These are phyloP conservation scores for Calocybe indica DNA, from an alignment of 768 basidiomycete species.

Conservation along the genomic window DNA sequence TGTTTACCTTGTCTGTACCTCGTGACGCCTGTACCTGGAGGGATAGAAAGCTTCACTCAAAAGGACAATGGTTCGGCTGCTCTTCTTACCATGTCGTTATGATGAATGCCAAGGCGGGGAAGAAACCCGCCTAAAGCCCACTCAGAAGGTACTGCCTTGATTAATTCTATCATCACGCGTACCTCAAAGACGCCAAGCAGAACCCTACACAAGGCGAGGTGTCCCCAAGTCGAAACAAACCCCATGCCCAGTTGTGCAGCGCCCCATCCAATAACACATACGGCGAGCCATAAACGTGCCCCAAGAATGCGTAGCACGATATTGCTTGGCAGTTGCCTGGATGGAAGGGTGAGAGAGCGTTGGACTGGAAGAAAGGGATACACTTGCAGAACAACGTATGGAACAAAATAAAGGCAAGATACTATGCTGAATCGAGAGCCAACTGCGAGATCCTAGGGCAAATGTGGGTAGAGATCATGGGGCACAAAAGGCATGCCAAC, in stretches of 20 bases:
- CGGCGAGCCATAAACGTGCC: constrained; percentile 33
- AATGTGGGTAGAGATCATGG: neutral
- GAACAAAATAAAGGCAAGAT: constrained; percentile 39
- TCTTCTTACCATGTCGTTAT: constrained; percentile 40
- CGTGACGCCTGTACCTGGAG: constrained; percentile 43
- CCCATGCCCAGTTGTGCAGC: constrained; percentile 39
- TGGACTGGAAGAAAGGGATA: neutral
- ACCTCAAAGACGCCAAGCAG: constrained; percentile 41
- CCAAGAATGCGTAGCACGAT: constrained; percentile 36
- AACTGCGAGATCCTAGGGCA: constrained; percentile 25
- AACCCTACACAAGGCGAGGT: constrained; percentile 31
- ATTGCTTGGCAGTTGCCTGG: constrained; percentile 40
- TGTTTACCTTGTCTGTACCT: constrained; percentile 43
- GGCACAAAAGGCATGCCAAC: constrained; percentile 6
- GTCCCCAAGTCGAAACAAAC: constrained; percentile 36
- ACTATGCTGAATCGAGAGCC: constrained; percentile 40
- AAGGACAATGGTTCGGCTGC: neutral
- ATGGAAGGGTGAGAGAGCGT: neutral
- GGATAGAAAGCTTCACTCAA: neutral
- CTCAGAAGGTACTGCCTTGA: neutral
- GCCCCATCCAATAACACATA: constrained; percentile 40
- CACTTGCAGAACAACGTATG: constrained; percentile 41
- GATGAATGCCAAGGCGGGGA: constrained; percentile 42
- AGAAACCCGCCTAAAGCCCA: constrained; percentile 37
- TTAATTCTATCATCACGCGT: neutral